phyloP scores from a whole-genome alignment of 345 rosid species.

The Psidium friedrichsthalianum region DNA sequence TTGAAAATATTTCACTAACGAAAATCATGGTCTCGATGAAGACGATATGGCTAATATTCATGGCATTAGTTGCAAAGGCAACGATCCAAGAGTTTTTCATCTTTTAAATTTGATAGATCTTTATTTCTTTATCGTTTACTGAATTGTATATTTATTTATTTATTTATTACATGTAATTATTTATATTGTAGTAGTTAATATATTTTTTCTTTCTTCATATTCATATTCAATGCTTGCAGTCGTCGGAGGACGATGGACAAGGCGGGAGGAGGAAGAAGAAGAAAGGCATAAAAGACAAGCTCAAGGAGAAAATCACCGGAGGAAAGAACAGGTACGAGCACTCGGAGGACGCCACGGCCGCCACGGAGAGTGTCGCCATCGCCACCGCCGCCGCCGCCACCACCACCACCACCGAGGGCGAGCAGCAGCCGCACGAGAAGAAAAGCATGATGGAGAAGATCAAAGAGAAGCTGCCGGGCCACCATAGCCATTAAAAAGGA shows the following conservation, averaged over 20 bases:
- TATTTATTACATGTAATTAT: no score
- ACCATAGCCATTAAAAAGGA: conserved; percentile 3
- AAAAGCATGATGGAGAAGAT: conserved; percentile 67
- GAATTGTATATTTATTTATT: no score
- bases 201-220: no score
- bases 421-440: conserved; percentile 35
- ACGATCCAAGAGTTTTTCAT: no score
- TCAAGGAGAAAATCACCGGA: conserved; percentile 50
- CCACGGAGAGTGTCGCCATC: no score
- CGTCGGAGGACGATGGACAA: conserved; percentile 72
- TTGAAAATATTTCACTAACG: no score
- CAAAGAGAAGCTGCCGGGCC: conserved; percentile 68
- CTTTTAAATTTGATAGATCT: no score
- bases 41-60: no score
- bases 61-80: no score
- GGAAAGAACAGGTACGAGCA: conserved; percentile 35
- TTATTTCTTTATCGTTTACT: no score
- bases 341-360: not conserved
- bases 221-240: conserved; percentile 3
- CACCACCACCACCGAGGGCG: not conserved
- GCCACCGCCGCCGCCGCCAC: not conserved
- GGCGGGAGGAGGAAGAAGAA: conserved; percentile 88
- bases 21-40: no score
- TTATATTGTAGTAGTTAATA: no score
- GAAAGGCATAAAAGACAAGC: conserved; percentile 52